Base-by-base conservation (phyloP, 2,329 filamentous ascomycete species). In the Pezicula radicicola region DNA sequence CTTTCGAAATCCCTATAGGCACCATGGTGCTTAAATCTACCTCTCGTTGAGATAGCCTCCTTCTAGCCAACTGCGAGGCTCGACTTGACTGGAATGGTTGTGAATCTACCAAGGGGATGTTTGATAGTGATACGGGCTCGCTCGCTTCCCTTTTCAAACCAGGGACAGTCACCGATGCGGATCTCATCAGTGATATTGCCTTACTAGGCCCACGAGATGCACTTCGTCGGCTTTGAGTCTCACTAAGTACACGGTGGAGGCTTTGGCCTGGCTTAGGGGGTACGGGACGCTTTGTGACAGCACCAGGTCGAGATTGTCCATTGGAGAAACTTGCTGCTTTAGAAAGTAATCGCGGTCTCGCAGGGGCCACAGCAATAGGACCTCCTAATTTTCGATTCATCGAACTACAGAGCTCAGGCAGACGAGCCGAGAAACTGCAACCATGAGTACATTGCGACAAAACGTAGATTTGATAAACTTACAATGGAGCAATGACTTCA, bases 401-500 rank as follows among this genome's bases (percentile, higher is more conserved):
- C 4, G 78, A 75, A 44, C 84, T 79, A 61, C 88, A 90, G 13
- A 85, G 73, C 35, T 87, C 81, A 1, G 88, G 88, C n/a, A 92
- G 74, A 33, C 89, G 84, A 13, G 88, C 82, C 33, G 87, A 85
- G 65, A 91, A 94, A 70, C 84, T 87, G 55, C 33, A 27, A 40
- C 2, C 9, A 35, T 46, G 53, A 48, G 37, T 9, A 19, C 12
- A 16, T 8, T 6, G 33, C 28, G 7, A 70, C 16, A 25, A 30
- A 10, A 30, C 21, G 33, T 12, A 27, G 4, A 35, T 21, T 30
- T 48, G 19, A 28, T 40, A 39, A 35, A 61, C 83, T 76, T 73
- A 87, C 82, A 93, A 93, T 33, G 89, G 89, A 42, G 91, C 74
- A 60, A 94, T 84, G 39, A 94, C 86, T 64, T 94, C 89, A 15